Percentiles rank a stretch among this genome's conserved stretches.
These are phyloP conservation scores for Leptographium lundbergii DNA, from an alignment of 2,329 filamentous ascomycete genomes.

Conservation along the genomic window DNA sequence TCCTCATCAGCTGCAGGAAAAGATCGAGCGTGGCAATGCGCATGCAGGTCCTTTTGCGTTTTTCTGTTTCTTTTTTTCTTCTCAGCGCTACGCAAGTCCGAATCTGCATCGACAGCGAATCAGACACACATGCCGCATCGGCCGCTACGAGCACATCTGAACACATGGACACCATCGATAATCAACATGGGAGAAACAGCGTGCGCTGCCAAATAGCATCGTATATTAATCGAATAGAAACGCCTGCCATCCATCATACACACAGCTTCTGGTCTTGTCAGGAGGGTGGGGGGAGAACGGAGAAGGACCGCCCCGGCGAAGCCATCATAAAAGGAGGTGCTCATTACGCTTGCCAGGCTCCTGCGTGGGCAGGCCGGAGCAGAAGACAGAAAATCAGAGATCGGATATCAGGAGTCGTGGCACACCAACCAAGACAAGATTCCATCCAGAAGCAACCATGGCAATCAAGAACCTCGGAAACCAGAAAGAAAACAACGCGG, in stretches of 20 bases:
- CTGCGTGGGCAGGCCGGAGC: not conserved
- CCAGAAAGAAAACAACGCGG: not conserved
- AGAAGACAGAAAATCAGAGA: not conserved
- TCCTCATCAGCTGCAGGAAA: not conserved
- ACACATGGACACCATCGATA: too few relatives aligned
- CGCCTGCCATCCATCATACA: constrained; percentile 14
- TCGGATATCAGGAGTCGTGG: not conserved
- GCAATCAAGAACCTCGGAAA: not conserved
- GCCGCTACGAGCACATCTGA: too few relatives aligned
- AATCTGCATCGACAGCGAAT: not conserved
- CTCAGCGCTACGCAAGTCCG: too few relatives aligned
- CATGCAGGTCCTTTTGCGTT: not conserved
- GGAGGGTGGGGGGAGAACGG: not conserved
- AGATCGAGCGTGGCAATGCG: not conserved
- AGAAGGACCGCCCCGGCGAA: not conserved
- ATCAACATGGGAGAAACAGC: not conserved
- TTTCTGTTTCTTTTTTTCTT: not conserved
- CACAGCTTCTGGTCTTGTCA: constrained; percentile 6
- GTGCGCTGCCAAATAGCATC: not conserved
- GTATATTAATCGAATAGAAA: constrained; percentile 10
- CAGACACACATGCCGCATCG: too few relatives aligned
- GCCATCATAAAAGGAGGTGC: not conserved
- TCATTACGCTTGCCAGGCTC: not conserved
- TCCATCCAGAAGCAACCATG: not conserved
- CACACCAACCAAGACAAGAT: not conserved